Evolutionary conservation across 2,329 filamentous ascomycete genomes (phyloP), one percentile per base, ranked within the genome.

Genomic region (Nemania abortiva): DNA sequence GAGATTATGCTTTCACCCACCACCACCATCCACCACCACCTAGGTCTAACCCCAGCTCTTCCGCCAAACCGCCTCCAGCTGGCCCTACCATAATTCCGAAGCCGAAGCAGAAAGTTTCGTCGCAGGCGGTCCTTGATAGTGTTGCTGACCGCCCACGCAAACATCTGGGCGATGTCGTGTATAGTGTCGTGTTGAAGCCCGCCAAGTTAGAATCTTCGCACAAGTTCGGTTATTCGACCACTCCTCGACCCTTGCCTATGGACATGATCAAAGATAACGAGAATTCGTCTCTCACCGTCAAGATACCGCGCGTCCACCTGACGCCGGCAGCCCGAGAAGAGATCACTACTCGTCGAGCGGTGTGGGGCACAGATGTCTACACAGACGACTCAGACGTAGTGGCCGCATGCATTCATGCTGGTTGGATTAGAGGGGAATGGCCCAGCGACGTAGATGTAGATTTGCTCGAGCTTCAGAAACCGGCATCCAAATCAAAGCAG

Each of bases 301-400:
- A 96, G 75, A 90, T 99, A 6, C 92, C 95, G 1, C 89, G 92
- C 31, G 88, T 92, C 56, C 94, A 96, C 75, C 84, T 99, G 7
- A 88, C 88, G 9, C 80, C 89, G 0, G 82, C 85, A 7, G 88
- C 92, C 27, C 88, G 95, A 34, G 92, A 96, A 77, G 93, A 97
- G 73, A 95, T 98, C 60, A 97, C 94, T 11, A 83, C 89, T 7
- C 88, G 93, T 39, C 88, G 92, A 22, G 92, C 93, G 7, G 80
- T 99, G 0, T 99, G 95, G 95, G 96, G 96, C 0, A 96, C 94
- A 0, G 95, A 97, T 45, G 88, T 99, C 6, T 98, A 98, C 78
- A 97, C 94, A 0, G 96, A 99, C 74, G 96, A 99, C 80, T 97
- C 94, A 0, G 96, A 99, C 77, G 90, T 96, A 0, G 87, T 99